These are phyloP conservation scores for Pythium sukuiense DNA, from an alignment of 352 stramenopile species.

Conservation along the genomic window DNA sequence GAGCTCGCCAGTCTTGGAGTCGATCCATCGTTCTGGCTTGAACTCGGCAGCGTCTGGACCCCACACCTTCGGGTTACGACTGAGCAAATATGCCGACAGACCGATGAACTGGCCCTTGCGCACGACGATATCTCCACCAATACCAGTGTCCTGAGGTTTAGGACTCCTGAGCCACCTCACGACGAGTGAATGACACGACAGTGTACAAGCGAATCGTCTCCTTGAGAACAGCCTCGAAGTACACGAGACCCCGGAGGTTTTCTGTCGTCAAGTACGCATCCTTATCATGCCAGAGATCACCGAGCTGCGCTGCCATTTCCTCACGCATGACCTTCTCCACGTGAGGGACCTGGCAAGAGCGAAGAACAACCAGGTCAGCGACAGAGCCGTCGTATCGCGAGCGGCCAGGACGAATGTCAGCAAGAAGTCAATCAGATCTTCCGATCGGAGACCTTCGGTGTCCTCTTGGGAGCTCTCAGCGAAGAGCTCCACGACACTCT, in stretches of 20 bases:
- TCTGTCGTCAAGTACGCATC: slow-evolving; percentile 41
- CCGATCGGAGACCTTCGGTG: slow-evolving; percentile 9
- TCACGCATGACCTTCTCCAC: slow-evolving; percentile 44
- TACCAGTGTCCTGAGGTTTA: slow-evolving; percentile 35
- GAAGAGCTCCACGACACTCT: slow-evolving; percentile 9
- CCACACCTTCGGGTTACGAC: slow-evolving; percentile 38
- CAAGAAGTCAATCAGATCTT: slow-evolving; percentile 63
- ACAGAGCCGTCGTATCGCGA: slow-evolving; percentile 70
- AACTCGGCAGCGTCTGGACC: slow-evolving; percentile 52
- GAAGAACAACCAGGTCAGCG: slow-evolving; percentile 72
- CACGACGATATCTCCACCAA: slow-evolving; percentile 35
- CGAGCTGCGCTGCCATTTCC: slow-evolving; percentile 32
- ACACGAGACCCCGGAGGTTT: slow-evolving; percentile 48
- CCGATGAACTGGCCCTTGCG: slow-evolving; percentile 25
- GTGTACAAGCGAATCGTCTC: slow-evolving; percentile 70
- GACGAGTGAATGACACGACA: slow-evolving; percentile 54
- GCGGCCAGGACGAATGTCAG: slow-evolving; percentile 74
- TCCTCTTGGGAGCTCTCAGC: slow-evolving; percentile 5
- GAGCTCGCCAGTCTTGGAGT: slow-evolving; percentile 8
- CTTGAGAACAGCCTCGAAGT: slow-evolving; percentile 52
- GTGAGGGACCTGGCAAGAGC: slow-evolving; percentile 54
- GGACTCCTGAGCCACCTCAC: slow-evolving; percentile 38
- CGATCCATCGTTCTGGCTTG: slow-evolving; percentile 56
- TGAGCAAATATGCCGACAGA: slow-evolving; percentile 38
- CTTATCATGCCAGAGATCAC: slow-evolving; percentile 3